These are phyloP conservation scores for Pueraria montana DNA, from an alignment of 306 rosid genomes.

Conservation along the genomic window DNA sequence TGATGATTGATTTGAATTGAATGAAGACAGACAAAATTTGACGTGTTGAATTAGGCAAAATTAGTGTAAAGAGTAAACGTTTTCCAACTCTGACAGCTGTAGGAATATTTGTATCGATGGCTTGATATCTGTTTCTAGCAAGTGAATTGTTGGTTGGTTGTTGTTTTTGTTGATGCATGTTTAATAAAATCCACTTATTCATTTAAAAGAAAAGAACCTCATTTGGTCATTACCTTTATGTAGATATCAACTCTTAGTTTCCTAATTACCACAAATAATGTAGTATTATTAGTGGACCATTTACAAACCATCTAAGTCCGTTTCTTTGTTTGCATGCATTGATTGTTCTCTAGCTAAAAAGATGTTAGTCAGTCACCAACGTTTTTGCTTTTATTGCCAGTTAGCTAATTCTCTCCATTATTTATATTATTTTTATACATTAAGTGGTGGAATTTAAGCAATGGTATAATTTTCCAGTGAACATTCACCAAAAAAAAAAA, in stretches of 20 bases:
- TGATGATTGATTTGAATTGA: slow-evolving; percentile 36
- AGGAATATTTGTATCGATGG: slow-evolving; percentile 29
- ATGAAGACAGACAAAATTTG: slow-evolving; percentile 17
- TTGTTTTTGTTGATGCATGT: slow-evolving; percentile 25
- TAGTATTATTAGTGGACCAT: not conserved
- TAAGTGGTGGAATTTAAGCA: too few species aligned
- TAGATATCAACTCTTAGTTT: slow-evolving; percentile 1
- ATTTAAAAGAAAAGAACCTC: slow-evolving; percentile 5
- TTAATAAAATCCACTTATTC: slow-evolving; percentile 3
- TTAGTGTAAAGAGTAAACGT: slow-evolving; percentile 10
- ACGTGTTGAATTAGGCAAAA: slow-evolving; percentile 23
- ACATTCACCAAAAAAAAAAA: too few species aligned
- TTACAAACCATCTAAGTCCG: not conserved
- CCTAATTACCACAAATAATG: not conserved
- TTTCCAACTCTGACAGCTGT: slow-evolving; percentile 34
- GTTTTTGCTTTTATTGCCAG: too few species aligned
- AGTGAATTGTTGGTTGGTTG: slow-evolving; percentile 18
- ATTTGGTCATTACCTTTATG: not conserved
- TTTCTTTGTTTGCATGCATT: slow-evolving; percentile 22
- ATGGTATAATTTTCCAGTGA: too few species aligned
- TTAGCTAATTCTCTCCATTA: too few species aligned
- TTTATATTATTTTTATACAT: too few species aligned
- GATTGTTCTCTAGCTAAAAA: slow-evolving; percentile 5
- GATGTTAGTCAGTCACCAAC: too few species aligned
- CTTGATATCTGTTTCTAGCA: slow-evolving; percentile 32